Evolutionary conservation across 2,329 filamentous ascomycete genomes (phyloP), one percentile per base, ranked within the genome.

Genomic region (Pyrenophora graminea): DNA sequence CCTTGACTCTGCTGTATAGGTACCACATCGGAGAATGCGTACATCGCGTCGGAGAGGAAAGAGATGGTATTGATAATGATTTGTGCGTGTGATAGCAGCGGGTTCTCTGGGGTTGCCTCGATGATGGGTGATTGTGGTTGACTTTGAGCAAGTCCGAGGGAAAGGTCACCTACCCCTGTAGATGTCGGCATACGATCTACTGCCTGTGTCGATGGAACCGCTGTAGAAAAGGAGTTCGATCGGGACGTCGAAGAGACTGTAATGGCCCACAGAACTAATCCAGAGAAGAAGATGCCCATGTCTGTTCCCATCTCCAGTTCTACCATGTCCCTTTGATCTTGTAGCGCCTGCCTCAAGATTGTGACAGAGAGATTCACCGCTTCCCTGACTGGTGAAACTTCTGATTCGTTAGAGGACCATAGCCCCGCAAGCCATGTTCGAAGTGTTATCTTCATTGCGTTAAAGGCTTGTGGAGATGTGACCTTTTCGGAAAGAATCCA

Each of bases 401-500:
- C 55, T 2, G 45, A 23, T 2, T 61, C 55, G 3, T 36, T 21
- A 4, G 42, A 19, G 15, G 56, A 51, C 69, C 66, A 72, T 3
- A 73, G 52, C 13, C 61, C 62, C 10, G 45, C 47, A n/a, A 71
- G 58, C 76, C 77, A 79, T 2, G 62, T 55, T 9, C 62, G 61
- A 6, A 76, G 59, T 1, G 63, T 67, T 3, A 59, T 51, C 48
- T 73, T 74, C 6, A 71, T 55, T 5, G 38, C 51, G 13, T 56
- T 50, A 51, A 72, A 75, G n/a, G 70, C 67, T 12, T 63, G 62
- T 6, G 62, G 60, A 12, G 66, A 65, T 19, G 66, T 51, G 2
- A 78, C 60, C 42, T 78, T 77, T 50, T 76, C 73, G 1, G 67
- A 72, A n/a, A 79, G 61, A 7, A 77, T 67, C 76, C 76, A 79